Percentiles rank a stretch among this genome's conserved stretches.
Conservation (phyloP, 2,329 filamentous ascomycete species). For the Byssoonygena ceratinophila region DNA sequence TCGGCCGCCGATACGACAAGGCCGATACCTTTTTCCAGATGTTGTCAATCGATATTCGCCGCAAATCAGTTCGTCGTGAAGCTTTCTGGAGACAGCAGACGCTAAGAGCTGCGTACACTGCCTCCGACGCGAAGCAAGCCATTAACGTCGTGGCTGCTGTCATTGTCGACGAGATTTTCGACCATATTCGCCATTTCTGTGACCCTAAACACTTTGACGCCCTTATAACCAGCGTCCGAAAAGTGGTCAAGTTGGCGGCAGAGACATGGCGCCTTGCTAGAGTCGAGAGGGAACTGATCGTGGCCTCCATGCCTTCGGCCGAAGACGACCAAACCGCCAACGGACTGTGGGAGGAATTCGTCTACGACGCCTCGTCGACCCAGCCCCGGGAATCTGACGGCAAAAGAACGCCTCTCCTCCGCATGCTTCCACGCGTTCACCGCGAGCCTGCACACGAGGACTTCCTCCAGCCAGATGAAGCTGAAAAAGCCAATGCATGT, state of each 20-base stretch:
- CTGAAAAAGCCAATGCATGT: slow-evolving; percentile 35
- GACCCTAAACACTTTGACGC: slow-evolving; percentile 42
- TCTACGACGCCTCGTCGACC: slow-evolving; percentile 11
- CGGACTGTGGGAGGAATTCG: slow-evolving; percentile 31
- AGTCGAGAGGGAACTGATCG: slow-evolving; percentile 47
- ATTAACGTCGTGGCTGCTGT: slow-evolving; percentile 47
- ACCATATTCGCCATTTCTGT: slow-evolving; percentile 45
- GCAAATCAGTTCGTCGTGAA: slow-evolving; percentile 47
- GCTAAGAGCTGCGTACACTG: slow-evolving; percentile 47
- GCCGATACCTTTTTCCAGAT: slow-evolving; percentile 47
- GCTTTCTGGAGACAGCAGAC: slow-evolving; percentile 51
- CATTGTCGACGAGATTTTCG: slow-evolving; percentile 48
- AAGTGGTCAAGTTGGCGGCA: slow-evolving; percentile 48
- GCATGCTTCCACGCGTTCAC: slow-evolving; percentile 43
- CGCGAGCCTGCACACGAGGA: slow-evolving; percentile 43
- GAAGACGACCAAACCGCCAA: slow-evolving; percentile 28
- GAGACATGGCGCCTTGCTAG: slow-evolving; percentile 50
- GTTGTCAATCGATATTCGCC: slow-evolving; percentile 46
- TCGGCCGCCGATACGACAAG: slow-evolving; percentile 45
- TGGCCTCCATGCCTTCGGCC: slow-evolving; percentile 40
- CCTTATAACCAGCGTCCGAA: slow-evolving; percentile 42
- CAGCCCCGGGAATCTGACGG: background rate
- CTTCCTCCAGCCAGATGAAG: slow-evolving; percentile 35
- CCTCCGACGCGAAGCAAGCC: slow-evolving; percentile 46
- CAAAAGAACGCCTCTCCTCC: slow-evolving; percentile 33